These are phyloP conservation scores for Tripidium arundinaceum DNA, from an alignment of 202 grass and related monocot species.

Conservation along the genomic window DNA sequence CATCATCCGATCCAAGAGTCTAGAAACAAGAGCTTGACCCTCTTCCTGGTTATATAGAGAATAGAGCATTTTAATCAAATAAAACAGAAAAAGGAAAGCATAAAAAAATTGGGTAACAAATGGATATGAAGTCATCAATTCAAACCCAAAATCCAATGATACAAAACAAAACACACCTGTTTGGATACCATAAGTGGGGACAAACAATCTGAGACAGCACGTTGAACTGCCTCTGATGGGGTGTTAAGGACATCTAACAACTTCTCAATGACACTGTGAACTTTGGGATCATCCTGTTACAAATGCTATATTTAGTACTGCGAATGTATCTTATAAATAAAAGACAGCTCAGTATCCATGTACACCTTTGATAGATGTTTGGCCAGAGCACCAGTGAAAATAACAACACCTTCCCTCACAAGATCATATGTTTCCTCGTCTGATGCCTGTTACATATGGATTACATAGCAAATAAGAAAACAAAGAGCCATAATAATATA, in stretches of 20 bases:
- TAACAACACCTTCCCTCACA: slow-evolving; percentile 98
- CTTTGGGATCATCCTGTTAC: slow-evolving; percentile 96
- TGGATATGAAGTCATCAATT: not conserved
- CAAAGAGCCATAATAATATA: slow-evolving; percentile 5
- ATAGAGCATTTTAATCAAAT: slow-evolving; percentile 25
- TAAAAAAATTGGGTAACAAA: not conserved
- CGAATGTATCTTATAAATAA: slow-evolving; percentile 2
- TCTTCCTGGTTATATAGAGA: slow-evolving; percentile 63
- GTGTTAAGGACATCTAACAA: slow-evolving; percentile 94
- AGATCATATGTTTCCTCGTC: slow-evolving; percentile 98
- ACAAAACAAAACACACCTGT: slow-evolving; percentile 41
- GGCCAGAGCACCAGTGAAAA: slow-evolving; percentile 96
- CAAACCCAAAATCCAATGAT: slow-evolving; percentile 3
- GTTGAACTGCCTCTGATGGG: slow-evolving; percentile 93
- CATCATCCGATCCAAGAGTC: slow-evolving; percentile 81
- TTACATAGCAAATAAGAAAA: slow-evolving; percentile 20
- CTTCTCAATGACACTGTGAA: slow-evolving; percentile 95
- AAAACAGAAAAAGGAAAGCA: slow-evolving; percentile 20
- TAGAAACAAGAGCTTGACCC: slow-evolving; percentile 73
- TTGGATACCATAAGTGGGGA: slow-evolving; percentile 93
- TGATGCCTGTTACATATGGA: slow-evolving; percentile 48
- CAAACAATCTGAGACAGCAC: slow-evolving; percentile 92
- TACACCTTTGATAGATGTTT: slow-evolving; percentile 93
- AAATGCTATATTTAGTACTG: slow-evolving; percentile 26
- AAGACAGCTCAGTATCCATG: slow-evolving; percentile 18